phyloP scores from a whole-genome alignment of 2,329 filamentous ascomycete species.

The Trichoderma oligosporum region DNA sequence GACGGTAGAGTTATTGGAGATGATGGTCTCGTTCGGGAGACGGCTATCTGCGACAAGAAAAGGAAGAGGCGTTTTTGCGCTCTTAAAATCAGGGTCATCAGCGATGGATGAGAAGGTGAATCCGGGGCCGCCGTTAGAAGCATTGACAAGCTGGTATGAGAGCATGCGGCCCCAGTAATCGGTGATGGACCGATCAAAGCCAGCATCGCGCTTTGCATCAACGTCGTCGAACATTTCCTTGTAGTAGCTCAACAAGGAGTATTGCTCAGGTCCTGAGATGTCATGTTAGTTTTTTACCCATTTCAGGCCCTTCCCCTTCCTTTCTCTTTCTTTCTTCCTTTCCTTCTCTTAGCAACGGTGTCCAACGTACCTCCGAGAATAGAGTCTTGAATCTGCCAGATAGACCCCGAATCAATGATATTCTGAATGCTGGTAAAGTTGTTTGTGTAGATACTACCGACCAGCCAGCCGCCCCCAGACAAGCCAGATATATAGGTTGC shows the following conservation, averaged over 20 bases:
- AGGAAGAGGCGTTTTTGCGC: slow-evolving; percentile 45
- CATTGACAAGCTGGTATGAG: slow-evolving; percentile 81
- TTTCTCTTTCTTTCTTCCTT: no score
- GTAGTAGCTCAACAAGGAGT: slow-evolving; percentile 40
- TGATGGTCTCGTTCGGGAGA: slow-evolving; percentile 40
- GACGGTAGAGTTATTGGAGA: slow-evolving; percentile 55
- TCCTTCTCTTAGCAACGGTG: neutral
- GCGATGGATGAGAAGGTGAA: slow-evolving; percentile 76
- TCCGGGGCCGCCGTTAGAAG: slow-evolving; percentile 64
- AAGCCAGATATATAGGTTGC: slow-evolving; percentile 77
- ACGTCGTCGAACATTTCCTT: slow-evolving; percentile 35
- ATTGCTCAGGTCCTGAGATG: slow-evolving; percentile 33
- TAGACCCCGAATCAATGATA: slow-evolving; percentile 33
- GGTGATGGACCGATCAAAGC: slow-evolving; percentile 63
- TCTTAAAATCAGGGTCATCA: slow-evolving; percentile 41
- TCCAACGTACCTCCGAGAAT: slow-evolving; percentile 39
- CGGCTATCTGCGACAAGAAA: slow-evolving; percentile 49
- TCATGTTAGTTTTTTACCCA: neutral
- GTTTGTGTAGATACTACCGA: slow-evolving; percentile 79
- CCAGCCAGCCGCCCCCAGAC: slow-evolving; percentile 79
- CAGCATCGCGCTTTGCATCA: slow-evolving; percentile 37
- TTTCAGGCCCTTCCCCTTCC: no score
- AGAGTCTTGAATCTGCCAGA: slow-evolving; percentile 42
- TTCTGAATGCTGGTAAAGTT: slow-evolving; percentile 66
- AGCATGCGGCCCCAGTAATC: slow-evolving; percentile 87